Percentiles rank a stretch among this genome's conserved stretches.
Conservation (phyloP, 305 asterid species). For the Fraxinus latifolia region DNA sequence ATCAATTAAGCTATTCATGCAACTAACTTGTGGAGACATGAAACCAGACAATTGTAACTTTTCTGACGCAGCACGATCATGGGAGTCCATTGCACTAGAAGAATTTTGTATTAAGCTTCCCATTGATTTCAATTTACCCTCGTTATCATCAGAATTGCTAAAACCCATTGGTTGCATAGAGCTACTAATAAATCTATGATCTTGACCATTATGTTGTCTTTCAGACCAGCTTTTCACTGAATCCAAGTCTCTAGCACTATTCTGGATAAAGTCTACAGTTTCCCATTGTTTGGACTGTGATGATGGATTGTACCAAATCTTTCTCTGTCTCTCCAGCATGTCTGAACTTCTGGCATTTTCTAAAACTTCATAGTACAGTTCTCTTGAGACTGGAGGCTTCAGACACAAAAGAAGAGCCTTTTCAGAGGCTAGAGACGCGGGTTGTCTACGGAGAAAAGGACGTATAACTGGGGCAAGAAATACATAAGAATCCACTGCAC, state of each 20-base stretch:
- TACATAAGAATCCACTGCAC: constrained; percentile 98
- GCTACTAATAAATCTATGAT: constrained; percentile 35
- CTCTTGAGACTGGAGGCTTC: constrained; percentile 87
- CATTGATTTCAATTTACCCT: constrained; percentile 50
- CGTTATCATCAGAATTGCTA: constrained; percentile 43
- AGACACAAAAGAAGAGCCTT: constrained; percentile 78
- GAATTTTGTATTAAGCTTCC: constrained; percentile 50
- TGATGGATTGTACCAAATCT: constrained; percentile 87
- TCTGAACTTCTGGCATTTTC: constrained; percentile 86
- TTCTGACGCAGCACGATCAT: constrained; percentile 69
- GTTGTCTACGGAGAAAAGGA: constrained; percentile 87
- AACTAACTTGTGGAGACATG: constrained; percentile 89
- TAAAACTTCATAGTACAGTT: constrained; percentile 65
- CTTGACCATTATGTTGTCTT: constrained; percentile 47
- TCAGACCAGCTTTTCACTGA: constrained; percentile 64
- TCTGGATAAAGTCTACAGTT: constrained; percentile 64
- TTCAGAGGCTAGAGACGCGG: constrained; percentile 91
- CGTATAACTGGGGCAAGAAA: constrained; percentile 88
- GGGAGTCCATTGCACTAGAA: constrained; percentile 41
- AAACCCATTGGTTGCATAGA: constrained; percentile 38
- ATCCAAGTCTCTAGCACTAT: constrained; percentile 69
- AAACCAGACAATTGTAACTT: constrained; percentile 90
- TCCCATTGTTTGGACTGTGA: constrained; percentile 73
- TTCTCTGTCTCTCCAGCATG: constrained; percentile 96
- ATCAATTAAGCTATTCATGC: constrained; percentile 82